Percentiles rank a stretch among this genome's conserved stretches.
These are phyloP conservation scores for Chromosphaera perkinsii DNA, from an alignment of 208 protist species.

Conservation along the genomic window DNA sequence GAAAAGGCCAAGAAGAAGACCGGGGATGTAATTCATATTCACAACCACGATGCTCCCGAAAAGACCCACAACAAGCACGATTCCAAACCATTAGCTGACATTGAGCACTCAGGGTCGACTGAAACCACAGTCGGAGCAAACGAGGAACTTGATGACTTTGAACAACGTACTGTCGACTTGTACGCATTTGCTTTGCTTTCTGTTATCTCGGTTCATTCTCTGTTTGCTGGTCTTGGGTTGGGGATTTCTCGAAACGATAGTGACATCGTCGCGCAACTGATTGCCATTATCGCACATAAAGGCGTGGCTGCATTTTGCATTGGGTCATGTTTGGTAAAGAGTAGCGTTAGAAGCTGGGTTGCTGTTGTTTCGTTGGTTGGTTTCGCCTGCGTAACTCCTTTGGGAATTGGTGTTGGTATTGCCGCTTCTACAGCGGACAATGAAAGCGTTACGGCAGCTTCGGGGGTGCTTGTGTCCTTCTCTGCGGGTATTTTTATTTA, in stretches of 20 bases:
- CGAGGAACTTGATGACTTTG: too few relatives aligned
- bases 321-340: constrained; percentile 1
- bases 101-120: too few relatives aligned
- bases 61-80: too few relatives aligned
- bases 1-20: too few relatives aligned
- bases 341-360: neutral
- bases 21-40: too few relatives aligned
- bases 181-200: constrained; percentile 10
- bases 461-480: neutral
- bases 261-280: neutral
- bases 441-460: neutral
- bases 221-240: constrained; percentile 22
- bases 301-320: constrained; percentile 16
- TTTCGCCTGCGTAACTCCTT: constrained; percentile 10
- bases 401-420: constrained; percentile 11
- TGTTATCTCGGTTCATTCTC: constrained; percentile 11
- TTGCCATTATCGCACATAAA: constrained; percentile 25
- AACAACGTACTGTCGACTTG: too few relatives aligned
- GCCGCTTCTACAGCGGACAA: neutral
- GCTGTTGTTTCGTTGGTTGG: neutral
- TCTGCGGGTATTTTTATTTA: constrained; percentile 22
- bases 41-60: too few relatives aligned
- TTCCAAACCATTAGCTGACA: too few relatives aligned
- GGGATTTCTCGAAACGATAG: neutral
- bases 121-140: too few relatives aligned